A percentile compares a stretch with the other conserved stretches of the same genome.
Evolutionary conservation across 164 flowering plant genomes (phyloP).

Genomic region (Santalum album): DNA sequence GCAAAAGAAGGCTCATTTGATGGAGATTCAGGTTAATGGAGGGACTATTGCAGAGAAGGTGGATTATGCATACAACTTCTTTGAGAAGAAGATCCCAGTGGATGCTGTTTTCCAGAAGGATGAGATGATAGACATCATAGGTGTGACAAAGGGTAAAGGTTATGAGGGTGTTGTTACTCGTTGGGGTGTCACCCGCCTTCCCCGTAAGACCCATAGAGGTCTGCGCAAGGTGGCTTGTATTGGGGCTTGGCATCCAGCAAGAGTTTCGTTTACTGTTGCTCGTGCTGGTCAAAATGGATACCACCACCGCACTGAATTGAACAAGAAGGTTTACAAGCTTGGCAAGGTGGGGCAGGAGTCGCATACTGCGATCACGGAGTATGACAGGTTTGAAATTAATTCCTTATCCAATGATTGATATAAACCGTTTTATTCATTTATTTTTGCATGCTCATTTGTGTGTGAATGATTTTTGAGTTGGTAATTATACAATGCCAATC

Average conservation of each 20-base stretch:
- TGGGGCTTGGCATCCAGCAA: constrained; percentile 3
- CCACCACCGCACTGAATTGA: constrained; percentile 2
- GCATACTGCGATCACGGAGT: background rate
- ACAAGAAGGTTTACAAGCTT: constrained; percentile 3
- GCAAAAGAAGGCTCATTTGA: constrained; percentile 4
- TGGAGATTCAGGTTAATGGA: constrained; percentile 4
- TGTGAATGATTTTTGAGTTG: no score
- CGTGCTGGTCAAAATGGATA: constrained; percentile 4
- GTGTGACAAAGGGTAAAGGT: constrained; percentile 4
- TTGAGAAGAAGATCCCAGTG: constrained; percentile 5
- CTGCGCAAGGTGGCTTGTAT: constrained; percentile 3
- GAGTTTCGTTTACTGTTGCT: constrained; percentile 2
- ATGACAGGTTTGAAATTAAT: background rate
- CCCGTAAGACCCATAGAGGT: constrained; percentile 3
- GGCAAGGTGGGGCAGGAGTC: background rate
- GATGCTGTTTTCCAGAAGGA: constrained; percentile 4
- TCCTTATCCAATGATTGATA: no score
- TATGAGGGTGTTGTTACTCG: constrained; percentile 5
- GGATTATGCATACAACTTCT: constrained; percentile 1
- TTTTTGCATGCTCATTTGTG: no score
- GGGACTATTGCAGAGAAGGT: background rate
- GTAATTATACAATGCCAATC: no score
- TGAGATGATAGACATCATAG: constrained; percentile 3
- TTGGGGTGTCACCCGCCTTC: constrained; percentile 6
- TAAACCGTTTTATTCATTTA: no score